A percentile compares a stretch with the other conserved stretches of the same genome.
Conservation (phyloP, 163 green algal genomes). For the Chlamydomonas reinhardtii region DNA sequence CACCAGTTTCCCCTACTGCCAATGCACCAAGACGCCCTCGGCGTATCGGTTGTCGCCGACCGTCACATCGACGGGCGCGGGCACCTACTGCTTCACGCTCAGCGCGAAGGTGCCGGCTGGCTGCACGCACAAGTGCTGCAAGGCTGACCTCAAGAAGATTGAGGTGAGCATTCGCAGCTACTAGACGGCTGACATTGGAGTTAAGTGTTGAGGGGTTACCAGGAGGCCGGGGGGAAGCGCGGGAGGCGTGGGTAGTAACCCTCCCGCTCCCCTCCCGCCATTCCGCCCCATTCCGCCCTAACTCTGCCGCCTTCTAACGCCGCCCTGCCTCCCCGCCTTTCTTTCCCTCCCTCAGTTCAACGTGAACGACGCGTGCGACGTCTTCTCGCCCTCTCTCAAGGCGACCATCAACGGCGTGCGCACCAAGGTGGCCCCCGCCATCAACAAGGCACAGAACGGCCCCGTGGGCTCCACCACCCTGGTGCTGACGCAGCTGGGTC, state of each 20-base stretch:
- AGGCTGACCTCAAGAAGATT: constrained; percentile 11
- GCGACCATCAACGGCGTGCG: background rate
- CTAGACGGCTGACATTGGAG: background rate
- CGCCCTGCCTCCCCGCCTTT: too few species aligned
- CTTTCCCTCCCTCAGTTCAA: background rate
- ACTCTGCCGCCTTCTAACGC: too few species aligned
- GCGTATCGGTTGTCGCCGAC: background rate
- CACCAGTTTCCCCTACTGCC: constrained; percentile 10
- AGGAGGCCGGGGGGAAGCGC: too few species aligned
- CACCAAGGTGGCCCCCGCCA: background rate
- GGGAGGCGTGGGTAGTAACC: background rate
- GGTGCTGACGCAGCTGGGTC: constrained; percentile 18
- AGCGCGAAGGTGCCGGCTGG: background rate
- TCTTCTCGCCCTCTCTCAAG: background rate
- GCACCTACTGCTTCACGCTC: constrained; percentile 18
- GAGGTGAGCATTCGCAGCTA: background rate
- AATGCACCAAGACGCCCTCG: background rate
- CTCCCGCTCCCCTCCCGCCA: background rate
- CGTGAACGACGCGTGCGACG: constrained; percentile 2
- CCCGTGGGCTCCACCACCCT: background rate
- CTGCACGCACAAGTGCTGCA: constrained; percentile 18
- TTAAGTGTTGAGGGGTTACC: too few species aligned
- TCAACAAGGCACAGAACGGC: background rate
- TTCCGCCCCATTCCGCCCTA: background rate
- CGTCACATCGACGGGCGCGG: background rate